These are phyloP conservation scores for Eutrema japonicum DNA, from an alignment of 345 rosid genomes.

Conservation along the genomic window DNA sequence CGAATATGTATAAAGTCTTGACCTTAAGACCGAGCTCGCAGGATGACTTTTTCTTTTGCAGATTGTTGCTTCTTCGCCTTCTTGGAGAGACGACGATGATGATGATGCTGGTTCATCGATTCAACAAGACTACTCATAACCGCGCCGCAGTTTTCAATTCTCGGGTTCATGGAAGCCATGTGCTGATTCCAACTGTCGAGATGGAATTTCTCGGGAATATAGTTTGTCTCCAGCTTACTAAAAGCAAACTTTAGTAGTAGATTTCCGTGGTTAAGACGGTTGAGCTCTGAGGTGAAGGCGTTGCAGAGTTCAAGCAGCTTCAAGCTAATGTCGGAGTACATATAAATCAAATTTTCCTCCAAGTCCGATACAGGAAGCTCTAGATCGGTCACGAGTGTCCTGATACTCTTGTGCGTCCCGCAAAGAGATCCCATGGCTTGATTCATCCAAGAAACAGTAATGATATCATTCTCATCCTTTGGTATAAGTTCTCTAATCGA, in stretches of 20 bases:
- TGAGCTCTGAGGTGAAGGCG: conserved; percentile 70
- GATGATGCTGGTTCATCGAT: conserved; percentile 40
- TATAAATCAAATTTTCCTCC: conserved; percentile 77
- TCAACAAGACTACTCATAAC: conserved; percentile 57
- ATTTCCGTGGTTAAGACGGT: conserved; percentile 71
- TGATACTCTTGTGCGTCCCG: conserved; percentile 67
- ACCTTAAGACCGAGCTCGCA: conserved; percentile 82
- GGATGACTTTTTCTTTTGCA: conserved; percentile 66
- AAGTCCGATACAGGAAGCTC: conserved; percentile 73
- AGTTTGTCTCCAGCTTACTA: conserved; percentile 60
- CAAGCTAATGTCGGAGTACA: conserved; percentile 71
- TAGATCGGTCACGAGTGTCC: conserved; percentile 56
- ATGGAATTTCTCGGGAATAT: conserved; percentile 41
- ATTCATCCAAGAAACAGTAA: conserved; percentile 77
- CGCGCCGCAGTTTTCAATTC: conserved; percentile 56
- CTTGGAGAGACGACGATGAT: conserved; percentile 20
- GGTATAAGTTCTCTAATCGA: conserved; percentile 64
- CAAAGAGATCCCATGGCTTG: conserved; percentile 71
- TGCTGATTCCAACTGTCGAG: conserved; percentile 72
- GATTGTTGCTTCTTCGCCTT: conserved; percentile 70
- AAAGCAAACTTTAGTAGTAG: conserved; percentile 67
- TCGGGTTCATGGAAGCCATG: conserved; percentile 56
- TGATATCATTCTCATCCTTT: conserved; percentile 53
- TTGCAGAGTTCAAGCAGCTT: conserved; percentile 79
- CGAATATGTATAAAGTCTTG: conserved; percentile 63